These are phyloP conservation scores for Bipolaris victoriae DNA, from an alignment of 2,329 filamentous ascomycete genomes.

Conservation along the genomic window DNA sequence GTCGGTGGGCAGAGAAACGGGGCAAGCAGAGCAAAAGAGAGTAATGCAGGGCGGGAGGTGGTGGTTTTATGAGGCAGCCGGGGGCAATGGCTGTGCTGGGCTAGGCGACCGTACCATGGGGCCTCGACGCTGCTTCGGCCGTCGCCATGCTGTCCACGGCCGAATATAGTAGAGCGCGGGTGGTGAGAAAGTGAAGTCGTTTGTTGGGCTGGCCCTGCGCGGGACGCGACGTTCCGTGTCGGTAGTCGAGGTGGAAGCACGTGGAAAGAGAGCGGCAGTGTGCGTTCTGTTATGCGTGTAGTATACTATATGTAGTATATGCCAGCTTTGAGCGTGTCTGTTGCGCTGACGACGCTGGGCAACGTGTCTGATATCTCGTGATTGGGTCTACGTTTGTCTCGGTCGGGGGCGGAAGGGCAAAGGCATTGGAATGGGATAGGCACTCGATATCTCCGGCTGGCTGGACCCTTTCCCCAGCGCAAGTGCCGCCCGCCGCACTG, in stretches of 20 bases:
- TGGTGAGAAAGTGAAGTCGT: constrained; percentile 5
- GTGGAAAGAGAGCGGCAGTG: background rate
- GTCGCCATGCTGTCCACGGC: constrained; percentile 49
- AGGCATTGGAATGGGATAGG: background rate
- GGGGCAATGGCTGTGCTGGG: constrained; percentile 33
- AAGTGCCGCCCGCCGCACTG: constrained; percentile 12
- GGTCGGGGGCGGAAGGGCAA: background rate
- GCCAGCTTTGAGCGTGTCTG: no score
- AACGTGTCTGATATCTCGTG: constrained; percentile 4
- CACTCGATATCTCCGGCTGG: constrained; percentile 15
- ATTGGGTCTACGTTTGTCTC: background rate
- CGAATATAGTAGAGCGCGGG: constrained; percentile 15
- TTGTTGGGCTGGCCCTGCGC: constrained; percentile 6
- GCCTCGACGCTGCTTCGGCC: constrained; percentile 52
- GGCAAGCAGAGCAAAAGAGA: background rate
- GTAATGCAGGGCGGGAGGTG: constrained; percentile 4
- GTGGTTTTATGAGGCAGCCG: background rate
- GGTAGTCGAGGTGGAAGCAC: background rate
- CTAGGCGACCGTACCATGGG: constrained; percentile 49
- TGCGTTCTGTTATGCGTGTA: background rate
- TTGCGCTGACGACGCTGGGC: constrained; percentile 2
- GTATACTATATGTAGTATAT: background rate
- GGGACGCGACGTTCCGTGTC: constrained; percentile 13
- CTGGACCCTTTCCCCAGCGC: constrained; percentile 25
- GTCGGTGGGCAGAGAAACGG: background rate